These are phyloP conservation scores for Amanita exitialis DNA, from an alignment of 768 basidiomycete species.

Conservation along the genomic window DNA sequence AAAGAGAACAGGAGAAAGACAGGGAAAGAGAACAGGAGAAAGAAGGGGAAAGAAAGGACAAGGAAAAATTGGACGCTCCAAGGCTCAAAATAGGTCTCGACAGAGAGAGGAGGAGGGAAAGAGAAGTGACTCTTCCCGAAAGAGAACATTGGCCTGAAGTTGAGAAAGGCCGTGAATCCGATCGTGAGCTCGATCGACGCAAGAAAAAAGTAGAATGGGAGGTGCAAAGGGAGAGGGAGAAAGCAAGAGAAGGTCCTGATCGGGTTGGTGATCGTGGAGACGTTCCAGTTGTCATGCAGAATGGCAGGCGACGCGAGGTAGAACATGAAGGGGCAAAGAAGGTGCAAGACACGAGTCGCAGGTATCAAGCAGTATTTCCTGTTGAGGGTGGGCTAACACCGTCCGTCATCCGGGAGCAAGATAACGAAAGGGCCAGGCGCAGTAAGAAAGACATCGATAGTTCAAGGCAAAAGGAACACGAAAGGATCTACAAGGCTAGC, in stretches of 20 bases:
- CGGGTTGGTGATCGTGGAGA: not conserved
- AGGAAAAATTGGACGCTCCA: not conserved
- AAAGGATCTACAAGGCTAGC: not conserved
- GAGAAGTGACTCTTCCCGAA: slow-evolving; percentile 2
- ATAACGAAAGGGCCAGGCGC: not conserved
- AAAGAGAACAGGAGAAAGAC: slow-evolving; percentile 12
- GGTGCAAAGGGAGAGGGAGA: slow-evolving; percentile 10
- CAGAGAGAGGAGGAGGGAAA: slow-evolving; percentile 11
- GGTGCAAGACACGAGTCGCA: slow-evolving; percentile 3
- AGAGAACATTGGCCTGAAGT: not conserved
- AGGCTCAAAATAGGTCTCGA: not conserved
- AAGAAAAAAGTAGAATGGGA: slow-evolving; percentile 10
- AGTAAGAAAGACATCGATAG: not conserved
- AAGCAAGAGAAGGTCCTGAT: not conserved
- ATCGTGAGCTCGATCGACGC: slow-evolving; percentile 9
- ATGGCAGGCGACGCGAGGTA: slow-evolving; percentile 5
- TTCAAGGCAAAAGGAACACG: not conserved
- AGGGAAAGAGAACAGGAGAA: too few species aligned
- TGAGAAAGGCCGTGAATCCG: slow-evolving; percentile 4
- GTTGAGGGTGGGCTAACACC: not conserved
- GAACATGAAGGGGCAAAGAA: slow-evolving; percentile 6
- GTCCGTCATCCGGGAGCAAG: not conserved
- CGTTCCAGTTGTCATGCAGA: slow-evolving; percentile 9
- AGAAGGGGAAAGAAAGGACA: slow-evolving; percentile 8
- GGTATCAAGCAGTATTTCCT: not conserved